Base-by-base conservation (phyloP, 305 asterid genomes). In the Euphrasia arctica region DNA sequence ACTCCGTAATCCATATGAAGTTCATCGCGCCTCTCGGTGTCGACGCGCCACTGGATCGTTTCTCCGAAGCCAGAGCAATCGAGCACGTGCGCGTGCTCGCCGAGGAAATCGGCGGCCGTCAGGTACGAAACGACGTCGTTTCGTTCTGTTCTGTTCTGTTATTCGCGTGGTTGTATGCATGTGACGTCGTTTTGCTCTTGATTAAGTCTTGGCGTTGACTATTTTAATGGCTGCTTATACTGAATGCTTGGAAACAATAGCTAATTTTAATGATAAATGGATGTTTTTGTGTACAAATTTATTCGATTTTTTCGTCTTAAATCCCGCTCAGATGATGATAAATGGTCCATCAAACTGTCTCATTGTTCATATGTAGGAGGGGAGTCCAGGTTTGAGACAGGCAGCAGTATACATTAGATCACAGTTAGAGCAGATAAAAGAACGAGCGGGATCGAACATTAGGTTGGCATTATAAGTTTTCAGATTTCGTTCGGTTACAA, bases 41-140 rank as follows among this genome's bases (percentile, higher is more conserved):
- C 28, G 95, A 93, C 69, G 99, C 99, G 4, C 96, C 99, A 1
- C 84, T 67, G 54, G 82, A 88, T 79, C 95, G 86, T 6, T 93
- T 93, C 79, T 90, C 99, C 12, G 99, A 88, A 70, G 94, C 95
- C 63, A 82, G 99, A 68, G 97, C 99, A 28, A 62, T 93, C 64
- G 80, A 93, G 70, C 99, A 93, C 78, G 94, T 93, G 54, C 94
- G 99, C 50, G 96, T 93, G 31, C 77, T 93, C 57, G 78, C 99
- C 3, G 75, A 83, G 56, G 96, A 93, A 47, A 93, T 93, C 62
- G 98, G 95, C 67, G 94, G 88, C 58, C 97, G 98, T 51, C 98
- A 93, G 97, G 98, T 93, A 49, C 39, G 72, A 54, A 5, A 54
- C 72, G 64, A 10, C 70, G 48, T 60, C 63, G 54, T 60, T 25